Evolutionary conservation across 179 eudicot genomes (phyloP).

Genomic region (Amaranthus tricolor): DNA sequence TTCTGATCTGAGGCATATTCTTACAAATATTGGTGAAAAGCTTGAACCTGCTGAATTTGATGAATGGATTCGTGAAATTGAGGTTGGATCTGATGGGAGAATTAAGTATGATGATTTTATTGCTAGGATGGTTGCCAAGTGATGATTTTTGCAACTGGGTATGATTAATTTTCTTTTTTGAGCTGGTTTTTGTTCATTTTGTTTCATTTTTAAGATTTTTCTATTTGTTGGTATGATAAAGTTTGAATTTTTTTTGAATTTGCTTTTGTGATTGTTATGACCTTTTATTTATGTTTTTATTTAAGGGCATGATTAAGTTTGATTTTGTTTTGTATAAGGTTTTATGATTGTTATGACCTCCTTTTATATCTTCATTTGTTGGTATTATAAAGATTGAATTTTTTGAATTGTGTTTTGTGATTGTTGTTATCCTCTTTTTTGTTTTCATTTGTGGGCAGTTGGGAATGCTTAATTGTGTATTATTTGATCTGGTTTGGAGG

Average conservation of each 20-base stretch:
- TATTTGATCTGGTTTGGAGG: neutral
- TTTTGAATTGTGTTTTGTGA: too few relatives aligned
- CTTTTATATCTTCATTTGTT: neutral
- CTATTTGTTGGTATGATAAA: too few relatives aligned
- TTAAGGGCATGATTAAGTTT: too few relatives aligned
- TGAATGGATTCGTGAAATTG: slow-evolving; percentile 90
- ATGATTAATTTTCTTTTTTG: neutral
- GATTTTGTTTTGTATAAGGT: neutral
- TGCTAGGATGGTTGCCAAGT: slow-evolving; percentile 79
- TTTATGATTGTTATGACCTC: neutral
- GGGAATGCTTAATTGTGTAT: neutral
- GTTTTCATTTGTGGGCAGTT: neutral
- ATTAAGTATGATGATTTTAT: slow-evolving; percentile 76
- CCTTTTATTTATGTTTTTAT: neutral
- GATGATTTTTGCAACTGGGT: slow-evolving; percentile 16
- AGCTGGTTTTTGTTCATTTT: neutral
- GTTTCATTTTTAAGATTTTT: too few relatives aligned
- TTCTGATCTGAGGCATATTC: slow-evolving; percentile 64
- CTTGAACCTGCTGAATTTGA: slow-evolving; percentile 81
- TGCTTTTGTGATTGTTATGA: neutral
- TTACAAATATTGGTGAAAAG: slow-evolving; percentile 79
- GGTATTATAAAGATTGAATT: neutral
- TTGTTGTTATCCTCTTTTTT: too few relatives aligned
- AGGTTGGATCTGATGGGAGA: slow-evolving; percentile 77
- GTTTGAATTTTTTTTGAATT: neutral